Conservation (phyloP, 352 stramenopile genomes). For the Phytopythium vexans region DNA sequence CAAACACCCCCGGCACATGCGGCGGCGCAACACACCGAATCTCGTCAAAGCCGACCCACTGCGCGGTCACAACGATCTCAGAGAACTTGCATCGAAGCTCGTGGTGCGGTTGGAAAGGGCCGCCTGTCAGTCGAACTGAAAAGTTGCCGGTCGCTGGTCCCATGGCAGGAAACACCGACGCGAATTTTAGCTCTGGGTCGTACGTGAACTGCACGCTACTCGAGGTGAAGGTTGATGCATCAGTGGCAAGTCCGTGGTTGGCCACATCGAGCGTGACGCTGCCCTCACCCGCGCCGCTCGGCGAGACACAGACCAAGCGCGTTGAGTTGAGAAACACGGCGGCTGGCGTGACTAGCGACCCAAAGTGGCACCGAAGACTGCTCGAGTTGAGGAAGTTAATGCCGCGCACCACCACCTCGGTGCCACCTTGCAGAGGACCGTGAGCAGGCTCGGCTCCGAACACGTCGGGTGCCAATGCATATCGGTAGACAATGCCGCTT, state of each 20-base stretch:
- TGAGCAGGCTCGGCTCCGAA: constrained; percentile 56
- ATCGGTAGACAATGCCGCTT: constrained; percentile 58
- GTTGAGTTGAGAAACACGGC: constrained; percentile 62
- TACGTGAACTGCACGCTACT: constrained; percentile 76
- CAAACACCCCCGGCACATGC: constrained; percentile 61
- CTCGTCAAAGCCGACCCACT: constrained; percentile 61
- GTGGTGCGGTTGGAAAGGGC: constrained; percentile 72
- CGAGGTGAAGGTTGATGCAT: constrained; percentile 31
- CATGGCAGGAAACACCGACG: constrained; percentile 72
- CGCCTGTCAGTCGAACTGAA: constrained; percentile 79
- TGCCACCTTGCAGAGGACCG: constrained; percentile 77
- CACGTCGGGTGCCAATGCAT: constrained; percentile 65
- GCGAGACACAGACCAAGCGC: constrained; percentile 68
- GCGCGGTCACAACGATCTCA: constrained; percentile 54
- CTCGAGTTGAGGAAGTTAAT: constrained; percentile 76
- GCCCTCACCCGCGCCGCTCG: constrained; percentile 25
- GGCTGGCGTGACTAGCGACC: constrained; percentile 32
- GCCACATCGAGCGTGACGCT: constrained; percentile 63
- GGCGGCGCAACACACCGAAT: constrained; percentile 76
- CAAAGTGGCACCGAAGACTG: constrained; percentile 69
- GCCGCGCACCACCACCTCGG: constrained; percentile 73
- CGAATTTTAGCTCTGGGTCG: constrained; percentile 59
- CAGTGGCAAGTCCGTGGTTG: constrained; percentile 43
- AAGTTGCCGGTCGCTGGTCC: constrained; percentile 85
- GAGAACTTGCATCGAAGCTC: constrained; percentile 87